These are phyloP conservation scores for Lactarius akahatsu DNA, from an alignment of 768 basidiomycete species.

Conservation along the genomic window DNA sequence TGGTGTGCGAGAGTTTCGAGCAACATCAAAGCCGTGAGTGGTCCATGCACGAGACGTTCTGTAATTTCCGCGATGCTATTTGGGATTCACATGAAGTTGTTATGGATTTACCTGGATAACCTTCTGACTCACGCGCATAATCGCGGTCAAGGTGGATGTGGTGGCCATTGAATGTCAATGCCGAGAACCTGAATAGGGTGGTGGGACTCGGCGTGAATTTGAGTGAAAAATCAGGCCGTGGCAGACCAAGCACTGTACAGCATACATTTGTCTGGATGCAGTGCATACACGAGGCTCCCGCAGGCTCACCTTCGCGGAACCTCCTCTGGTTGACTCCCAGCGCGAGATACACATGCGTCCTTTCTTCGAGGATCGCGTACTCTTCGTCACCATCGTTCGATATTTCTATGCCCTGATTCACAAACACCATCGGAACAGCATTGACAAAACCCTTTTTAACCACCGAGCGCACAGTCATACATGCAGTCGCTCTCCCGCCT, in stretches of 20 bases:
- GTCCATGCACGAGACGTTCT: constrained; percentile 87
- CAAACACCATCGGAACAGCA: constrained; percentile 69
- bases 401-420: constrained; percentile 61
- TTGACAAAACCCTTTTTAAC: constrained; percentile 66
- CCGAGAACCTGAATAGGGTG: constrained; percentile 83
- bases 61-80: background rate
- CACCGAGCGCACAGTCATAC: constrained; percentile 49
- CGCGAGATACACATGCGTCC: constrained; percentile 68
- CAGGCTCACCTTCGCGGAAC: constrained; percentile 45
- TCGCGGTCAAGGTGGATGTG: constrained; percentile 80
- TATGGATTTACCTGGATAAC: constrained; percentile 58
- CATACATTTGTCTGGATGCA: background rate
- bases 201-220: constrained; percentile 64
- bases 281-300: background rate
- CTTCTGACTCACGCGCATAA: constrained; percentile 64
- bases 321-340: constrained; percentile 35
- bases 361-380: constrained; percentile 58
- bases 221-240: constrained; percentile 58
- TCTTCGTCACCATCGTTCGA: constrained; percentile 43
- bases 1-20: constrained; percentile 58
- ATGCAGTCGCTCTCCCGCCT: constrained; percentile 52
- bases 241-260: constrained; percentile 50
- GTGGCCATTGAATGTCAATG: constrained; percentile 84
- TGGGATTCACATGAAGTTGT: background rate
- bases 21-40: constrained; percentile 76